These are phyloP conservation scores for Aschersonia sp. DNA, from an alignment of 2,329 filamentous ascomycete species.

Conservation along the genomic window DNA sequence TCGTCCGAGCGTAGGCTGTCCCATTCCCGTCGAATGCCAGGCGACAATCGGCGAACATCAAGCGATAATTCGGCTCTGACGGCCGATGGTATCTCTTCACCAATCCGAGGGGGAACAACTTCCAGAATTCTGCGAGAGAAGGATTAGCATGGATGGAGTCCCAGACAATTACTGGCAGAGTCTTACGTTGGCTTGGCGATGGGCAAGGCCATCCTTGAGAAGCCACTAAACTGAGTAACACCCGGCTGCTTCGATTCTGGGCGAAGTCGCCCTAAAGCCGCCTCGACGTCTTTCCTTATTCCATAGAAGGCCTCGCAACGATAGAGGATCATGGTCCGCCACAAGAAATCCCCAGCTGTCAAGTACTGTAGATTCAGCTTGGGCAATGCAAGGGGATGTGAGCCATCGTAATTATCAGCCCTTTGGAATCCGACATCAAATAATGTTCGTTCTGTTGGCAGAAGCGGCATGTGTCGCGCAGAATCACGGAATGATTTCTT, in stretches of 20 bases:
- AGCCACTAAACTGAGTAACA: conserved; percentile 64
- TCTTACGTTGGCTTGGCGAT: conserved; percentile 61
- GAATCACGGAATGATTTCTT: conserved; percentile 71
- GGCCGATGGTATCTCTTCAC: conserved; percentile 66
- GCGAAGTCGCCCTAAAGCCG: conserved; percentile 62
- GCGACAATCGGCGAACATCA: conserved; percentile 66
- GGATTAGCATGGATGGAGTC: not conserved
- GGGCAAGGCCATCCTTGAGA: conserved; percentile 81
- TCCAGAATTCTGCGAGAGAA: conserved; percentile 50
- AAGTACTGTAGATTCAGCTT: conserved; percentile 95
- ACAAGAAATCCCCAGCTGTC: conserved; percentile 90
- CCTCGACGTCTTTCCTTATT: conserved; percentile 81
- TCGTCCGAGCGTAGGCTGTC: conserved; percentile 77
- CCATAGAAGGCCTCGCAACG: conserved; percentile 87
- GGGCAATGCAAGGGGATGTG: conserved; percentile 73
- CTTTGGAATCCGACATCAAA: conserved; percentile 68
- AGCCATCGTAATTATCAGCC: conserved; percentile 79
- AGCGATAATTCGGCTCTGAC: conserved; percentile 78
- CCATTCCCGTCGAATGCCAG: conserved; percentile 73
- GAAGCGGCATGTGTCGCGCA: conserved; percentile 52
- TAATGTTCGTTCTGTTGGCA: conserved; percentile 72
- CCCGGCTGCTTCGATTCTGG: conserved; percentile 51
- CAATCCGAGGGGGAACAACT: conserved; percentile 68
- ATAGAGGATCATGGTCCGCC: conserved; percentile 81
- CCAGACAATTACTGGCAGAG: not conserved